Base-by-base conservation (phyloP, 2,329 filamentous ascomycete species). In the Davidsoniella neocaledoniae region DNA sequence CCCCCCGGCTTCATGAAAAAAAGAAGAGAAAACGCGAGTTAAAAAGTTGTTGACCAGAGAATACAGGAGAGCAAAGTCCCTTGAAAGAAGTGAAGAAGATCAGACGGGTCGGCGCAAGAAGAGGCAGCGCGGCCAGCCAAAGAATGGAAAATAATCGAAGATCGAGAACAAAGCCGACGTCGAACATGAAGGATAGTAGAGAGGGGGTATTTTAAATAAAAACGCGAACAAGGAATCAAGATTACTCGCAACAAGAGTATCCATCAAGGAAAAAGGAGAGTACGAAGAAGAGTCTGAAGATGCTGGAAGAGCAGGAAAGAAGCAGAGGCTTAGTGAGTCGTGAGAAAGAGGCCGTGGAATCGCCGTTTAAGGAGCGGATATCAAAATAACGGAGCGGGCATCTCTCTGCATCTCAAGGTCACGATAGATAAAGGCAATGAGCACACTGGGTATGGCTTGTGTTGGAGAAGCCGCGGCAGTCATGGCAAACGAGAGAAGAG, bases 111-210 rank as follows among this genome's bases (percentile, higher is more conserved):
- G 7, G 25, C 19, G 12, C 43, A 5, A 46, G 43, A 46, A 26
- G 43, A 33, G 39, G 26, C 26, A 33, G 26, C 26, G 26, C 10
- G 10, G 26, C 26, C 26, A 33, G 26, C 10, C 26, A 33, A 33
- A 8, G 26, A 33, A 33, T 33, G 26, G 8, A 12, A 12, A 33
- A 45, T 14, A 26, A 38, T 40, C 38, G 33, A 49, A 41, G 43
- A 37, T 49, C 51, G 46, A 53, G 26, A 49, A 45, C 39, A 54
- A 62, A 54, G 56, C 56, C 58, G 52, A 50, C 43, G 10, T 46
- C 46, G 41, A 52, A 45, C 16, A 50, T 50, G 17, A 43, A 46
- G 25, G 36, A 43, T 39, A 48, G 29, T n/a, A 38, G 33, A 37
- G 36, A 38, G n/a, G 21, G 39, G 25, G 40, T 37, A 39, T 41